Conservation (phyloP, 495 filamentous ascomycete genomes). For the Xylaria venustula region DNA sequence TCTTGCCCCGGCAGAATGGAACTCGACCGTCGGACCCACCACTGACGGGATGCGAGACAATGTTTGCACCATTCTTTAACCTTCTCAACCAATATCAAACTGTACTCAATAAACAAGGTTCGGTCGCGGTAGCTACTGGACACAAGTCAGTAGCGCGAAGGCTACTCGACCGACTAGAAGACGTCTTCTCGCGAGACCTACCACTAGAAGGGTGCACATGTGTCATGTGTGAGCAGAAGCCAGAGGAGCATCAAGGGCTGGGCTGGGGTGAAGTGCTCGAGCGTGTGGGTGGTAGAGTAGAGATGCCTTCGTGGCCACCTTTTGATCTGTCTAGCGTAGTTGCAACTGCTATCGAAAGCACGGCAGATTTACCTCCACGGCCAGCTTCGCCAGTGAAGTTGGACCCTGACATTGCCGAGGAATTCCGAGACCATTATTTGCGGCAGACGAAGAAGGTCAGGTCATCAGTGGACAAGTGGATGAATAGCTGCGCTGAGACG, state of each 20-base stretch:
- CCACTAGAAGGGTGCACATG: conserved; percentile 77
- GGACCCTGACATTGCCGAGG: conserved; percentile 87
- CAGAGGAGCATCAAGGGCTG: conserved; percentile 64
- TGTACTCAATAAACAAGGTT: conserved; percentile 80
- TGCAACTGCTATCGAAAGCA: conserved; percentile 48
- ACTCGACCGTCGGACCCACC: conserved; percentile 50
- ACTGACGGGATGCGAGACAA: conserved; percentile 56
- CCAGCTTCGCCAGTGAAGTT: conserved; percentile 72
- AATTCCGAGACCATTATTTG: conserved; percentile 85
- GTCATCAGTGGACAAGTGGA: conserved; percentile 80
- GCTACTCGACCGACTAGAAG: conserved; percentile 87
- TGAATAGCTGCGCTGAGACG: conserved; percentile 69
- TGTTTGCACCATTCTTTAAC: conserved; percentile 77
- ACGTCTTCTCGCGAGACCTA: conserved; percentile 89
- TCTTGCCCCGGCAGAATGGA: conserved; percentile 48
- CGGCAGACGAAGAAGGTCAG: conserved; percentile 85
- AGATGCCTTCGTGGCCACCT: conserved; percentile 83
- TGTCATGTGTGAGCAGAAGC: conserved; percentile 66
- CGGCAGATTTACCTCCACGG: conserved; percentile 41
- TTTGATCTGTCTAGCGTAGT: conserved; percentile 71
- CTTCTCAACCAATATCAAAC: conserved; percentile 81
- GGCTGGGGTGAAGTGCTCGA: conserved; percentile 97
- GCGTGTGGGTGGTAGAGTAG: conserved; percentile 80
- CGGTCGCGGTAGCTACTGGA: conserved; percentile 91
- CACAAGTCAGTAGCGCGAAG: conserved; percentile 92